Evolutionary conservation across 169 alveolate species (phyloP).

Genomic region (Plasmodium inui): DNA sequence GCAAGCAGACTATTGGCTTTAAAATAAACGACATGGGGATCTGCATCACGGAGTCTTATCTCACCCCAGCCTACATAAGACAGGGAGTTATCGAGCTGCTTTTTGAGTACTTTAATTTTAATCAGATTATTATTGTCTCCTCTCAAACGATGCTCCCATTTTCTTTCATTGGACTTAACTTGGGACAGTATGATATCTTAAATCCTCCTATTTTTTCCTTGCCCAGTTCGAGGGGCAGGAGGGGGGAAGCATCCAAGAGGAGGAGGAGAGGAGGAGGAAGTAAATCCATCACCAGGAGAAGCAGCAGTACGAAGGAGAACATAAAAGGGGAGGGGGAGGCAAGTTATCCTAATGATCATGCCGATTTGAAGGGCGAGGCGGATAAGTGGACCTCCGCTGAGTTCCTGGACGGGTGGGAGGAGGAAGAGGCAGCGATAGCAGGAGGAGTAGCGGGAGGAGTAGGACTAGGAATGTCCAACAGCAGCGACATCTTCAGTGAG

Average conservation of each 20-base stretch:
- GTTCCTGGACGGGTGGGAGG: background rate
- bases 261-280: background rate
- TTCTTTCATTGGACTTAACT: constrained; percentile 79
- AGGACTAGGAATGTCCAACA: background rate
- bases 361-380: background rate
- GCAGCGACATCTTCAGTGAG: background rate
- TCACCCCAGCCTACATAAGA: constrained; percentile 87
- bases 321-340: background rate
- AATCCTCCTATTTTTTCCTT: constrained; percentile 52
- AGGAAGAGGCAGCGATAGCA: background rate
- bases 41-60: constrained; percentile 87
- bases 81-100: constrained; percentile 88
- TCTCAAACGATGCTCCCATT: constrained; percentile 88
- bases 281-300: background rate
- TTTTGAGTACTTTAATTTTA: constrained; percentile 85
- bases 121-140: constrained; percentile 81
- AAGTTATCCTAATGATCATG: background rate
- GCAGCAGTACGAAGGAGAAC: background rate
- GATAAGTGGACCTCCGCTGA: background rate
- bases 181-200: constrained; percentile 78
- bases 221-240: background rate
- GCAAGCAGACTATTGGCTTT: constrained; percentile 42
- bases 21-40: constrained; percentile 71
- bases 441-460: background rate
- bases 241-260: background rate